phyloP scores from a whole-genome alignment of 2,329 filamentous ascomycete genomes.

The Fusarium sp. region DNA sequence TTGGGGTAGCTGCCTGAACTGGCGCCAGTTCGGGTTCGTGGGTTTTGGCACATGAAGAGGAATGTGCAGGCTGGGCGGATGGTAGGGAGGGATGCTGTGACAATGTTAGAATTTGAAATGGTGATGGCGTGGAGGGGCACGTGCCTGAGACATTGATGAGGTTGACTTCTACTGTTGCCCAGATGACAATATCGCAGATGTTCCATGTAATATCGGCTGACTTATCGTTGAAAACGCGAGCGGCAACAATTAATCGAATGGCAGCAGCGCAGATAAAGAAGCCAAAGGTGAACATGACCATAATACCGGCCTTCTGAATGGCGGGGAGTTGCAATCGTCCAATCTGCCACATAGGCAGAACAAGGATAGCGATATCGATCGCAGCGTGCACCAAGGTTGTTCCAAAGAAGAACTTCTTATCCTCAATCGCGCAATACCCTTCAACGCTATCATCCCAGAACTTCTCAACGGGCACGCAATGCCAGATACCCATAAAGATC shows the following conservation, averaged over 20 bases:
- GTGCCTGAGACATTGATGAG: slow-evolving; percentile 41
- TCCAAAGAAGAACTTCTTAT: slow-evolving; percentile 50
- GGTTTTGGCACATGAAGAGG: slow-evolving; percentile 34
- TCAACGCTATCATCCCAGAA: slow-evolving; percentile 31
- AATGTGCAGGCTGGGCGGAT: slow-evolving; percentile 40
- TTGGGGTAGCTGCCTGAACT: slow-evolving; percentile 35
- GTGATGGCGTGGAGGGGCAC: rapidly evolving
- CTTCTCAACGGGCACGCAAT: slow-evolving; percentile 30
- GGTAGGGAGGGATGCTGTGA: slow-evolving; percentile 39
- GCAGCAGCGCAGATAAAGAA: slow-evolving; percentile 42
- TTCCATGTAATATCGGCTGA: slow-evolving; percentile 42
- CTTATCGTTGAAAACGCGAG: slow-evolving; percentile 20
- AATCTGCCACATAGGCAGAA: slow-evolving; percentile 49
- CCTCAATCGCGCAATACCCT: slow-evolving; percentile 35
- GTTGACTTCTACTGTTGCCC: slow-evolving; percentile 44
- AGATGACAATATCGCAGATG: slow-evolving; percentile 39
- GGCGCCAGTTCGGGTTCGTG: slow-evolving; percentile 28
- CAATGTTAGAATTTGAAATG: rapidly evolving
- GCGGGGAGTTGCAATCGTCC: slow-evolving; percentile 44
- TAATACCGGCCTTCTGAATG: slow-evolving; percentile 45
- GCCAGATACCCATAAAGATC: slow-evolving; percentile 36
- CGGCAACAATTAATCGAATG: slow-evolving; percentile 36
- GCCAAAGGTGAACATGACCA: slow-evolving; percentile 47
- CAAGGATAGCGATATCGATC: slow-evolving; percentile 48
- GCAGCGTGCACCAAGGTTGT: slow-evolving; percentile 47